Conservation (phyloP, 345 rosid genomes). For the Erucastrum elatum region DNA sequence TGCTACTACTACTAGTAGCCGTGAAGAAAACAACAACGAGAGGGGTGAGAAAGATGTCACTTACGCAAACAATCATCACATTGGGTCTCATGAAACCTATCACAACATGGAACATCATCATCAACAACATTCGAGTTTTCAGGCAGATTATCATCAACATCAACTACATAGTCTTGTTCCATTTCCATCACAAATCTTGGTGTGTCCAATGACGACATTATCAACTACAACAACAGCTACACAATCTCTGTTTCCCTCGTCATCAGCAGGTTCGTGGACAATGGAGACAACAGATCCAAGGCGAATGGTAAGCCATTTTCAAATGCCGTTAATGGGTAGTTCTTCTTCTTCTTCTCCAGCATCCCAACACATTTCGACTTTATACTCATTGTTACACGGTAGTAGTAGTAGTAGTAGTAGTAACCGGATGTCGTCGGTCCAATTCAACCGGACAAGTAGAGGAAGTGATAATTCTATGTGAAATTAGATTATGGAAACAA, state of each 20-base stretch:
- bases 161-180: constrained; percentile 47
- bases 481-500: constrained; percentile 18
- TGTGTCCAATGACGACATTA: constrained; percentile 42
- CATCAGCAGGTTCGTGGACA: constrained; percentile 16
- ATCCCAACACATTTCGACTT: constrained; percentile 34
- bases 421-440: constrained; percentile 23
- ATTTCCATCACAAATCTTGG: constrained; percentile 55
- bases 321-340: constrained; percentile 43
- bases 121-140: constrained; percentile 27
- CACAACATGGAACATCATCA: constrained; percentile 48
- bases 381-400: constrained; percentile 42
- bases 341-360: constrained; percentile 42
- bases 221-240: constrained; percentile 31
- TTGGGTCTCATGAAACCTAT: constrained; percentile 35
- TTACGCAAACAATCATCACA: constrained; percentile 28
- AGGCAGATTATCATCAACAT: constrained; percentile 26
- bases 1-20: constrained; percentile 32
- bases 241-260: constrained; percentile 46
- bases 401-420: constrained; percentile 6
- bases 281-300: constrained; percentile 44
- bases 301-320: constrained; percentile 51
- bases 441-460: constrained; percentile 25
- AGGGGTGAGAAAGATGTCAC: constrained; percentile 19
- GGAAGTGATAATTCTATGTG: constrained; percentile 28
- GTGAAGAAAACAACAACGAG: constrained; percentile 42